A percentile compares a stretch with the other conserved stretches of the same genome.
These are phyloP conservation scores for Cetraspora pellucida DNA, from an alignment of 192 early-diverging fungal genomes.

Conservation along the genomic window DNA sequence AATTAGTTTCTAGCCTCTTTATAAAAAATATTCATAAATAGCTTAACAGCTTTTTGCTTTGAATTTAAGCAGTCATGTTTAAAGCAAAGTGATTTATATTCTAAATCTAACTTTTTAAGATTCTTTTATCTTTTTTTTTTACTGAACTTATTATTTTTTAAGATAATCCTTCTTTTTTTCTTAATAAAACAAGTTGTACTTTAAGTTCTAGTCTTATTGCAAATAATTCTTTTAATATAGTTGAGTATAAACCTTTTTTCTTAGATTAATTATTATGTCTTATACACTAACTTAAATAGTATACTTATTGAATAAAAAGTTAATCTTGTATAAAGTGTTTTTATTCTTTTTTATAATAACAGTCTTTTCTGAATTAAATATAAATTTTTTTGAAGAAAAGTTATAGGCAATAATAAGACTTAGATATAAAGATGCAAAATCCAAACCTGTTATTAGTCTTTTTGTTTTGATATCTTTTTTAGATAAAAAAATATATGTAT, in stretches of 20 bases:
- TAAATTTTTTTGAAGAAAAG: background rate
- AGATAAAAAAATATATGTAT: background rate
- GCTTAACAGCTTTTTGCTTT: background rate
- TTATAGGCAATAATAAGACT: constrained; percentile 7
- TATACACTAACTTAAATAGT: background rate
- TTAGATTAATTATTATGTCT: background rate
- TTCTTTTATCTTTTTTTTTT: background rate
- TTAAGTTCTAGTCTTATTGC: too few species aligned
- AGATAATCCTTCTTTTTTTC: too few species aligned
- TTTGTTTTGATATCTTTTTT: background rate
- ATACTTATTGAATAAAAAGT: background rate
- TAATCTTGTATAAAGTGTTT: background rate
- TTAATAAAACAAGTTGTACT: background rate
- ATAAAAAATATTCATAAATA: constrained; percentile 29
- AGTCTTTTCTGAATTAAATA: background rate
- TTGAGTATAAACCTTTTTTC: too few species aligned
- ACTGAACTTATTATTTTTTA: too few species aligned
- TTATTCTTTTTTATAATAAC: constrained; percentile 5
- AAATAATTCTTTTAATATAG: too few species aligned
- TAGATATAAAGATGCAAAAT: constrained; percentile 31
- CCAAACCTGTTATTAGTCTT: background rate
- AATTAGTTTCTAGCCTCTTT: background rate
- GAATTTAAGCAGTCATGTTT: constrained; percentile 3
- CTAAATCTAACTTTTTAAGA: background rate
- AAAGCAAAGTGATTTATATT: background rate